phyloP scores from a whole-genome alignment of 805 yeast genomes.

The Candida adriatica region DNA sequence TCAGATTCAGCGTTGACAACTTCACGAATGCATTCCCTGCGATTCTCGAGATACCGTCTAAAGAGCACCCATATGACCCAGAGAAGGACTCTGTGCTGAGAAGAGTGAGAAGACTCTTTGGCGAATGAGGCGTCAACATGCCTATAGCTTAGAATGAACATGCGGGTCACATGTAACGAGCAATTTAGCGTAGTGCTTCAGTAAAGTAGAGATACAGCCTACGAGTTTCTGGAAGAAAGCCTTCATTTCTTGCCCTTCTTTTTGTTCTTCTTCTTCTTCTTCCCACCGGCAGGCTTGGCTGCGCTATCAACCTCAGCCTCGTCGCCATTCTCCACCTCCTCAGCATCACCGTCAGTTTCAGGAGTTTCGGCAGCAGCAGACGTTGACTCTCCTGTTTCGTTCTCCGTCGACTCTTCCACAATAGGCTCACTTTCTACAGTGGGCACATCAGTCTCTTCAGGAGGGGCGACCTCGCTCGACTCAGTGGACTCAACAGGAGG shows the following conservation, averaged over 20 bases:
- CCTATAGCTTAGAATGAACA: conserved; percentile 1
- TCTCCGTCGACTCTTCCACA: neutral
- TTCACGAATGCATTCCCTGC: conserved; percentile 94
- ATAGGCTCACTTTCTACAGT: conserved; percentile 1
- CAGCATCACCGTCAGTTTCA: conserved; percentile 3
- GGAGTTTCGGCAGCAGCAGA: neutral
- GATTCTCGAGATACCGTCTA: conserved; percentile 91
- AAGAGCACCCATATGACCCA: conserved; percentile 97
- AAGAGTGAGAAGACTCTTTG: conserved; percentile 91
- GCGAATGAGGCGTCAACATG: conserved; percentile 47
- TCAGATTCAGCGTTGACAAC: conserved; percentile 73
- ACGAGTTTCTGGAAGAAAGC: neutral
- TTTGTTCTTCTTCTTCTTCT: conserved; percentile 30
- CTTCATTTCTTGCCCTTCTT: conserved; percentile 28
- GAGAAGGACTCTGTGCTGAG: conserved; percentile 94
- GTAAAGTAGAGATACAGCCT: neutral
- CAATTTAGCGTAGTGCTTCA: neutral
- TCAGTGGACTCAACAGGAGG: conserved; percentile 1
- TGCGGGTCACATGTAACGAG: conserved; percentile 15
- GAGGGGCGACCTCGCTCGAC: no score
- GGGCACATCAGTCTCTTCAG: no score
- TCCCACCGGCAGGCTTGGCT: no score
- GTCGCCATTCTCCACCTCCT: no score
- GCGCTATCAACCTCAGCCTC: no score
- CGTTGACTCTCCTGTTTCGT: neutral